Percentiles rank a stretch among this genome's conserved stretches.
phyloP scores from a whole-genome alignment of 345 rosid species.

The Ceriops zippeliana region DNA sequence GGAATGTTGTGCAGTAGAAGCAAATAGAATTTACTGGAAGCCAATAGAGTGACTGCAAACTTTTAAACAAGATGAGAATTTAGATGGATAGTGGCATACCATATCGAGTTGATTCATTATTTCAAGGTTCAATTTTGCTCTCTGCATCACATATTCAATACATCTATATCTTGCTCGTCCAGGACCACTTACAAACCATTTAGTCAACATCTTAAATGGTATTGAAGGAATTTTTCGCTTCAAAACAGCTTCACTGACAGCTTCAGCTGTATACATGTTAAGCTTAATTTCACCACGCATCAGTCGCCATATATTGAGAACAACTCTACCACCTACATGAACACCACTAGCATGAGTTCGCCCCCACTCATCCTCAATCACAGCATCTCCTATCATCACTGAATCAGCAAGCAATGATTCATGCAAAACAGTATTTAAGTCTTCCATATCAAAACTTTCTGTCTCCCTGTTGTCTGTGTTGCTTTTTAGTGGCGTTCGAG shows the following conservation, averaged over 20 bases:
- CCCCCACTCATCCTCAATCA: slow-evolving; percentile 94
- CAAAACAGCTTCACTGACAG: slow-evolving; percentile 80
- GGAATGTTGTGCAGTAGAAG: too few relatives aligned
- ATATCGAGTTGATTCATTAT: slow-evolving; percentile 83
- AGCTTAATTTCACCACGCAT: slow-evolving; percentile 88
- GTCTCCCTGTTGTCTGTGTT: slow-evolving; percentile 26
- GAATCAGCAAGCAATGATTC: slow-evolving; percentile 43
- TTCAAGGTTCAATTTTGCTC: slow-evolving; percentile 76
- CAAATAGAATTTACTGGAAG: background rate
- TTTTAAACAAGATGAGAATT: background rate
- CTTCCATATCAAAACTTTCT: slow-evolving; percentile 36
- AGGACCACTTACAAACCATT: slow-evolving; percentile 81
- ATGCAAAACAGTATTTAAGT: slow-evolving; percentile 28
- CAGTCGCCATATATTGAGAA: slow-evolving; percentile 85
- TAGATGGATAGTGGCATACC: slow-evolving; percentile 38
- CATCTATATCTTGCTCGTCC: slow-evolving; percentile 78
- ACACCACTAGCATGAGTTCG: slow-evolving; percentile 97
- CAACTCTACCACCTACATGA: slow-evolving; percentile 93
- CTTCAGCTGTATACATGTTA: slow-evolving; percentile 73
- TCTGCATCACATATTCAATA: slow-evolving; percentile 59
- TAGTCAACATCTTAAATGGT: slow-evolving; percentile 53
- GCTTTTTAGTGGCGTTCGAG: slow-evolving; percentile 59
- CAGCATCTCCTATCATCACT: slow-evolving; percentile 43
- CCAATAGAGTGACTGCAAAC: slow-evolving; percentile 4
- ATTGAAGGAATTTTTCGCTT: slow-evolving; percentile 74